A percentile compares a stretch with the other conserved stretches of the same genome.
These are phyloP conservation scores for Cordia subcordata DNA, from an alignment of 257 asterid species.

Conservation along the genomic window DNA sequence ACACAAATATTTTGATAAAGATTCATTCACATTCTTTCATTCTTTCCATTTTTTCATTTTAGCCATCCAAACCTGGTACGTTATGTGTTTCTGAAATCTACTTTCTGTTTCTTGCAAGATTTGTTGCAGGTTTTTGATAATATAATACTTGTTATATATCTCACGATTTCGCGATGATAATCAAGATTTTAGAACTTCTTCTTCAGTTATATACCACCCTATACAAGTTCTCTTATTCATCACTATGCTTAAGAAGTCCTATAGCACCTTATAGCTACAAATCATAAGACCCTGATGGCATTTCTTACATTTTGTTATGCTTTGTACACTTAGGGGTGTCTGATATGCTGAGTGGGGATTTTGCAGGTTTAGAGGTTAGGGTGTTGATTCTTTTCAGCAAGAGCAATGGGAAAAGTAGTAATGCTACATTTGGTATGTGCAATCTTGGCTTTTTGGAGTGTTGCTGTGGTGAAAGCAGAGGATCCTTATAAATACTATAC, in stretches of 20 bases:
- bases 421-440: constrained; percentile 31
- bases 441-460: constrained; percentile 41
- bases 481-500: constrained; percentile 76
- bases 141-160: no score
- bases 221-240: no score
- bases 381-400: constrained; percentile 9
- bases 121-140: not conserved
- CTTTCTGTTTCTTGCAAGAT: constrained; percentile 5
- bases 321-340: no score
- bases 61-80: constrained; percentile 35
- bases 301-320: no score
- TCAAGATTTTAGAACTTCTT: no score
- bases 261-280: no score
- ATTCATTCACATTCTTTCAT: constrained; percentile 29
- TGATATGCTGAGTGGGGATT: constrained; percentile 11
- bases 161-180: no score
- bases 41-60: constrained; percentile 24
- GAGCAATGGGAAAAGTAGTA: constrained; percentile 42
- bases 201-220: no score
- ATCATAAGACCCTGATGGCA: no score
- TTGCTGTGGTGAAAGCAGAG: constrained; percentile 53
- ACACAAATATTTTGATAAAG: constrained; percentile 20
- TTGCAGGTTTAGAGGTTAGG: constrained; percentile 40
- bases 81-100: constrained; percentile 10
- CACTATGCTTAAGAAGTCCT: no score